phyloP scores from a whole-genome alignment of 2,329 filamentous ascomycete genomes.

The Calycina herbarum region DNA sequence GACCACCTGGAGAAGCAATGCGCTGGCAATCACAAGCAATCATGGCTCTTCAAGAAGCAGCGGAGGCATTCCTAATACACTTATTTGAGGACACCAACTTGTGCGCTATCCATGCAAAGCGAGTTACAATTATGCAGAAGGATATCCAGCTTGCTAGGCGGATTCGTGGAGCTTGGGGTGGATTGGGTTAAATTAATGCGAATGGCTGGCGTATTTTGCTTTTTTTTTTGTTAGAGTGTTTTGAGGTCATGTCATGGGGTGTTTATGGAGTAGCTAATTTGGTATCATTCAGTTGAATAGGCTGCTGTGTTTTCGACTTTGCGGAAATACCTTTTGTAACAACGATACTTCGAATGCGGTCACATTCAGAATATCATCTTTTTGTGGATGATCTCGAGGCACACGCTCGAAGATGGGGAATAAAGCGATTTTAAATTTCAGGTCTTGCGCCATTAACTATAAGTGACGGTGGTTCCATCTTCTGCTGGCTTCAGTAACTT shows the following conservation, averaged over 20 bases:
- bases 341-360: slow-evolving; percentile 1
- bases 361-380: background rate
- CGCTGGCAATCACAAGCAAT: slow-evolving; percentile 97
- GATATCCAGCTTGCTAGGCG: slow-evolving; percentile 90
- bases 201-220: background rate
- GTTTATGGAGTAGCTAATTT: slow-evolving; percentile 12
- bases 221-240: slow-evolving; percentile 9
- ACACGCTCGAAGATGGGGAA: background rate
- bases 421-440: background rate
- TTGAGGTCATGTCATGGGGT: slow-evolving; percentile 7
- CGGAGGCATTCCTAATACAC: slow-evolving; percentile 94
- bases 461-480: slow-evolving; percentile 46
- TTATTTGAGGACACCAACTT: slow-evolving; percentile 97
- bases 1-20: slow-evolving; percentile 66
- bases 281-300: slow-evolving; percentile 10
- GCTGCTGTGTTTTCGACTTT: slow-evolving; percentile 2
- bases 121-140: slow-evolving; percentile 97
- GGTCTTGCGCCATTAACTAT: slow-evolving; percentile 26
- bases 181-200: slow-evolving; percentile 49
- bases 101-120: slow-evolving; percentile 93
- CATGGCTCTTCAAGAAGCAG: slow-evolving; percentile 86
- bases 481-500: slow-evolving; percentile 85
- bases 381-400: background rate
- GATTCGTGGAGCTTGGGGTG: slow-evolving; percentile 77
- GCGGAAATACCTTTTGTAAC: slow-evolving; percentile 7